Evolutionary conservation across 768 basidiomycete species (phyloP).

Genomic region (Boletus sp.): DNA sequence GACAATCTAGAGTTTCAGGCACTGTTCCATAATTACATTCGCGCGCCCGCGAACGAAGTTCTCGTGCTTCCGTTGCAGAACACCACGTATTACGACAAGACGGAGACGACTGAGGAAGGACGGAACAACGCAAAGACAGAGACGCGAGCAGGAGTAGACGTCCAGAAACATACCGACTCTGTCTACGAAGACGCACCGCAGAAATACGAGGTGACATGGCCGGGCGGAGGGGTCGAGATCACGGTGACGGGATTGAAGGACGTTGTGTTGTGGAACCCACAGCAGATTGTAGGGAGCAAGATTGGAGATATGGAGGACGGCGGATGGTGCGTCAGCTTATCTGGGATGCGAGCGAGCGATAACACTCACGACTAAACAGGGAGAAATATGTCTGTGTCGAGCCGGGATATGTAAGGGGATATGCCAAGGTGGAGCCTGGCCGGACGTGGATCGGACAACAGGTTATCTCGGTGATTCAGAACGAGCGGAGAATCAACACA

Average conservation of each 20-base stretch:
- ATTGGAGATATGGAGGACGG: constrained; percentile 88
- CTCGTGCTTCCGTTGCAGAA: constrained; percentile 63
- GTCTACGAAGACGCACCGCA: constrained; percentile 68
- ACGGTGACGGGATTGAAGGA: constrained; percentile 61
- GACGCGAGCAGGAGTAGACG: constrained; percentile 61
- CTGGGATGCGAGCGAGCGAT: neutral
- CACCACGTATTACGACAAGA: constrained; percentile 78
- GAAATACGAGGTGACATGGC: constrained; percentile 60
- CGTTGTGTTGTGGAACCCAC: constrained; percentile 96
- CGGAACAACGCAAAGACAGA: constrained; percentile 54
- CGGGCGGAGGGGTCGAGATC: constrained; percentile 53
- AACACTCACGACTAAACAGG: constrained; percentile 41
- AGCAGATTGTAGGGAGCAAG: constrained; percentile 59
- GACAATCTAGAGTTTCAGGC: constrained; percentile 83
- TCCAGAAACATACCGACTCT: constrained; percentile 65
- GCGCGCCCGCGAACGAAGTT: constrained; percentile 58
- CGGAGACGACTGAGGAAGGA: constrained; percentile 52
- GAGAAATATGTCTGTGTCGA: constrained; percentile 88
- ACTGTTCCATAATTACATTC: constrained; percentile 88
- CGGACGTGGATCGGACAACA: constrained; percentile 79
- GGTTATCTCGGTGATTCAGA: constrained; percentile 48
- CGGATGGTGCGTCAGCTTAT: constrained; percentile 67
- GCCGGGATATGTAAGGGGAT: constrained; percentile 81
- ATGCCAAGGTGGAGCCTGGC: constrained; percentile 58
- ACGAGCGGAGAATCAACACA: constrained; percentile 23